Conservation (phyloP, 164 flowering plant species). For the Liriodendron chinense region DNA sequence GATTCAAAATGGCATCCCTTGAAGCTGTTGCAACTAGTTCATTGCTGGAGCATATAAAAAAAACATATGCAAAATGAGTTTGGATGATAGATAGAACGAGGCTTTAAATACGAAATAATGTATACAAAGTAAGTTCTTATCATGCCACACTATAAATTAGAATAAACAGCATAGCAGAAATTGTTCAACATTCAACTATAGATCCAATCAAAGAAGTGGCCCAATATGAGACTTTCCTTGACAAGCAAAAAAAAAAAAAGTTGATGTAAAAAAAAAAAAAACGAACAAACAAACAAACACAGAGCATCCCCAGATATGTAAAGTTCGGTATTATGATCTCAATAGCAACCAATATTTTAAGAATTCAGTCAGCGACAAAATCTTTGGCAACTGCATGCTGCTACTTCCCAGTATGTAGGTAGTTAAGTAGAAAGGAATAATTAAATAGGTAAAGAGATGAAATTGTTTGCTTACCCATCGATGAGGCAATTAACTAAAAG, state of each 20-base stretch:
- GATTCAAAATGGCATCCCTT: constrained; percentile 60
- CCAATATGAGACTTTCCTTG: no score
- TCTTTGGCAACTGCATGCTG: neutral
- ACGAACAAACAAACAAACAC: neutral
- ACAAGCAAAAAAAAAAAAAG: no score
- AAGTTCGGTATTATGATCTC: neutral
- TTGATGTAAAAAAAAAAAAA: no score
- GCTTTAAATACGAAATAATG: no score
- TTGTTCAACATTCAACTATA: no score
- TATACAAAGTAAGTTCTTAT: no score
- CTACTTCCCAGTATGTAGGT: neutral
- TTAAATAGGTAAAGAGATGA: neutral
- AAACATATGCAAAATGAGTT: constrained; percentile 6
- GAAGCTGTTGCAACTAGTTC: constrained; percentile 73
- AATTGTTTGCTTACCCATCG: constrained; percentile 50
- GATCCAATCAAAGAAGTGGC: no score
- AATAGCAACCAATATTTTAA: neutral
- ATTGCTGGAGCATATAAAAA: constrained; percentile 40
- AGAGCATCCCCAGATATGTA: neutral
- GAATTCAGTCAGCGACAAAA: neutral
- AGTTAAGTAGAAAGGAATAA: no score
- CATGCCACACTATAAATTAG: no score
- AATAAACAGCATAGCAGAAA: no score
- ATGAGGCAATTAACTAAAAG: constrained; percentile 71
- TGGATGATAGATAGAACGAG: no score